Base-by-base conservation (phyloP, 2,329 filamentous ascomycete genomes). In the Aspergillus niger region DNA sequence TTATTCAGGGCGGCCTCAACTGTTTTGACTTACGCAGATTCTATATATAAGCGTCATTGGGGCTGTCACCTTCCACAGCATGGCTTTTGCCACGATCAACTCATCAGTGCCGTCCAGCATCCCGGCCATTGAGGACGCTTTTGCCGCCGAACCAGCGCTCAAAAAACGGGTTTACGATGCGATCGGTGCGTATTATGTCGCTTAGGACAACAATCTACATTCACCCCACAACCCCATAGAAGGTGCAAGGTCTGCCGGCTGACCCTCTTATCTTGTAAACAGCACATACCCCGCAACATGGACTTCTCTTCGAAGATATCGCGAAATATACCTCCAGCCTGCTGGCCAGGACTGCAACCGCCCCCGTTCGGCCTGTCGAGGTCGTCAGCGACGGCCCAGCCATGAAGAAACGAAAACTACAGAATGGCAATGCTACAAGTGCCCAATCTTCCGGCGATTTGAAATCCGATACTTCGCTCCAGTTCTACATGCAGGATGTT, bases 401-500 rank as follows among this genome's bases (percentile, higher is more conserved):
- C 8, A 67, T 74, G 36, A 83, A 83, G 70, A 83, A 83, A 68
- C 78, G 82, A 54, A 83, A 83, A 67, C 71, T 83, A 38, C 75
- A 79, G 49, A 79, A 81, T 70, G 75, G 65, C 3, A 32, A 17
- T 51, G 65, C 55, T 10, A 69, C 60, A 32, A 69, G 73, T 55
- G 65, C 72, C 38, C 70, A 74, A 52, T 65, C 70, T 32, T 50
- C 70, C 50, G 70, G 69, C 26, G 71, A 74, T 62, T 30, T 77
- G 59, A 76, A 75, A 43, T 69, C 65, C 17, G 70, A 77, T 62
- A 65, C 68, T 50, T 66, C 72, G 8, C 57, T 77, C 48, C 74
- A 78, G 38, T 80, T 82, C 60, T 80, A 80, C 60, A 77, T 82
- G 61, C 78, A 80, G 58, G 85, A 87, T 65, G 77, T 86, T 57